Percentiles rank a stretch among this genome's conserved stretches.
Conservation (phyloP, 371 early-diverging fungal species). For the Syncephalastrum monosporum region DNA sequence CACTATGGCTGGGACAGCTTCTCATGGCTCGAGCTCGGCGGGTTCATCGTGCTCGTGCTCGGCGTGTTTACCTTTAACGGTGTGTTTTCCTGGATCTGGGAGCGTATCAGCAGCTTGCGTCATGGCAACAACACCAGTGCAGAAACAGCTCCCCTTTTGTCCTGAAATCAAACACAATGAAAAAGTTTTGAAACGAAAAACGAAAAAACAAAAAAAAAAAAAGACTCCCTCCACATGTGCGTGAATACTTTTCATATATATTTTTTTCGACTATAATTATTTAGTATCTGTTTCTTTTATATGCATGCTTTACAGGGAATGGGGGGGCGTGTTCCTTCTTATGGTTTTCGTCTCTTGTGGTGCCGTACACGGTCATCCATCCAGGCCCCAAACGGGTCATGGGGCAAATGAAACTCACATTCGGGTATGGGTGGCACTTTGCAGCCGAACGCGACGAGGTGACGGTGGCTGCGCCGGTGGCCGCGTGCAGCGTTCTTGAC, state of each 20-base stretch:
- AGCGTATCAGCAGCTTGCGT: slow-evolving; percentile 15
- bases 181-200: too few species aligned
- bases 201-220: too few species aligned
- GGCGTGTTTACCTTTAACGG: slow-evolving; percentile 47
- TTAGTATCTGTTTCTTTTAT: background rate
- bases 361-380: slow-evolving; percentile 17
- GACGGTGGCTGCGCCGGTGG: slow-evolving; percentile 11
- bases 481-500: too few species aligned
- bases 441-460: slow-evolving; percentile 52
- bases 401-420: slow-evolving; percentile 48
- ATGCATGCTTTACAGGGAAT: too few species aligned
- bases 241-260: too few species aligned
- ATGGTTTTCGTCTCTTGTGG: slow-evolving; percentile 1
- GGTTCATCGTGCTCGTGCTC: slow-evolving; percentile 30
- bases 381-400: slow-evolving; percentile 22
- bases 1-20: slow-evolving; percentile 45
- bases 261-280: too few species aligned
- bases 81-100: slow-evolving; percentile 30
- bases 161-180: slow-evolving; percentile 6
- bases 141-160: slow-evolving; percentile 39
- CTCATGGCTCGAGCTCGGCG: slow-evolving; percentile 33
- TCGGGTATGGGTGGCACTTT: slow-evolving; percentile 40
- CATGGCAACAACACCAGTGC: slow-evolving; percentile 11
- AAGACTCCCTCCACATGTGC: too few species aligned
- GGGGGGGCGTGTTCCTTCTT: background rate